A percentile compares a stretch with the other conserved stretches of the same genome.
phyloP scores from a whole-genome alignment of 1,139 yeast species.

The Suhomyces atakaporum region DNA sequence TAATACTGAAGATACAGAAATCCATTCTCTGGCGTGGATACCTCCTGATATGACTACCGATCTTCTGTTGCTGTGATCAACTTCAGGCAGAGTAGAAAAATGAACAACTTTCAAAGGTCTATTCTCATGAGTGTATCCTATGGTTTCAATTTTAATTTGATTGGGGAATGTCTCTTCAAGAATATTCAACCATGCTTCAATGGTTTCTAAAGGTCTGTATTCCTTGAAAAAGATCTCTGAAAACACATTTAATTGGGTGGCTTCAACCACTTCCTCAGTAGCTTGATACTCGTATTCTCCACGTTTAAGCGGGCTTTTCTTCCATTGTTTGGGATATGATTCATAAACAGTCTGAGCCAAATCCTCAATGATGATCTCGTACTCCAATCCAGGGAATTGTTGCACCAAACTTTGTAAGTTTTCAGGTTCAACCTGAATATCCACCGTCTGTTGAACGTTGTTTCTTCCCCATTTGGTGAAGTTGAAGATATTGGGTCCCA shows the following conservation, averaged over 20 bases:
- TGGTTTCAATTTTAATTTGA: slow-evolving; percentile 56
- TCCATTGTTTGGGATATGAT: slow-evolving; percentile 45
- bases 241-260: slow-evolving; percentile 24
- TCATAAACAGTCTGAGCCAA: slow-evolving; percentile 58
- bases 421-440: slow-evolving; percentile 34
- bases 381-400: slow-evolving; percentile 23
- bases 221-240: slow-evolving; percentile 64
- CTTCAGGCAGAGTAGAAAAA: slow-evolving; percentile 46
- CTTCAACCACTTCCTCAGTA: slow-evolving; percentile 24
- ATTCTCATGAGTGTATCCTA: slow-evolving; percentile 78
- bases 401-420: slow-evolving; percentile 25
- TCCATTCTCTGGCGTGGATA: slow-evolving; percentile 91
- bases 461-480: slow-evolving; percentile 38
- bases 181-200: slow-evolving; percentile 70
- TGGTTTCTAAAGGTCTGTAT: slow-evolving; percentile 67
- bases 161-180: slow-evolving; percentile 61
- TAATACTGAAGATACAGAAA: slow-evolving; percentile 69
- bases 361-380: slow-evolving; percentile 52
- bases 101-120: slow-evolving; percentile 69
- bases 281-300: slow-evolving; percentile 17
- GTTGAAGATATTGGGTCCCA: slow-evolving; percentile 15
- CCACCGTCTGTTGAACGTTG: slow-evolving; percentile 28
- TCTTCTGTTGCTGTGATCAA: slow-evolving; percentile 52
- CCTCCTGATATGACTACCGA: slow-evolving; percentile 84
- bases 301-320: slow-evolving; percentile 2